These are phyloP conservation scores for Suhomyces faveliae DNA, from an alignment of 805 yeast species.

Conservation along the genomic window DNA sequence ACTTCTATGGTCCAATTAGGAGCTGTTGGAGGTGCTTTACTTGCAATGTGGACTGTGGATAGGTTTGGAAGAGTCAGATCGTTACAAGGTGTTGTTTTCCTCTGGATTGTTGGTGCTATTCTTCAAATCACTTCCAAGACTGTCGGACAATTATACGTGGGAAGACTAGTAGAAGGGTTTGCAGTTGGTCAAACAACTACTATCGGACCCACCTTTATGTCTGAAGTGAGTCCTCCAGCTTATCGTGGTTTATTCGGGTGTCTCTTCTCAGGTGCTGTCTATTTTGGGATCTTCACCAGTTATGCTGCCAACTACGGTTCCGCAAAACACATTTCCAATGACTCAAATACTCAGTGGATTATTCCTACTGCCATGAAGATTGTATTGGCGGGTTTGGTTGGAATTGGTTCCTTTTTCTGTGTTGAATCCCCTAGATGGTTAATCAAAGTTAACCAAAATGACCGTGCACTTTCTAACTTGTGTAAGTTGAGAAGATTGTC, in stretches of 20 bases:
- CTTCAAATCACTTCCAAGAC: slow-evolving; percentile 47
- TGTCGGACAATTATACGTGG: slow-evolving; percentile 54
- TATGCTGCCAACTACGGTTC: slow-evolving; percentile 54
- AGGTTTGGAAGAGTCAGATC: slow-evolving; percentile 51
- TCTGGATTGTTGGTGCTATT: slow-evolving; percentile 39
- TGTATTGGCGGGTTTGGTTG: slow-evolving; percentile 46
- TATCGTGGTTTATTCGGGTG: slow-evolving; percentile 53
- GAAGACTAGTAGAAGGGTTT: slow-evolving; percentile 54
- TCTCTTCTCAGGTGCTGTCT: slow-evolving; percentile 57
- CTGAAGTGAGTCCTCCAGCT: slow-evolving; percentile 53
- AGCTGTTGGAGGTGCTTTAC: slow-evolving; percentile 51
- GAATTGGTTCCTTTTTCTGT: slow-evolving; percentile 43
- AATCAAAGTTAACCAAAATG: slow-evolving; percentile 40
- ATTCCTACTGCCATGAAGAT: slow-evolving; percentile 50
- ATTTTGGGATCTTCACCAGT: slow-evolving; percentile 50
- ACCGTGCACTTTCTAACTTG: slow-evolving; percentile 39
- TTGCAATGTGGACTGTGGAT: slow-evolving; percentile 50
- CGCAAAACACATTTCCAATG: slow-evolving; percentile 41
- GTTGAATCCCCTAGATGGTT: slow-evolving; percentile 55
- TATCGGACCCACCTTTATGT: slow-evolving; percentile 53
- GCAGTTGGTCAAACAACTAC: slow-evolving; percentile 59
- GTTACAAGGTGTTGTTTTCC: slow-evolving; percentile 40
- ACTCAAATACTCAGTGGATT: slow-evolving; percentile 48
- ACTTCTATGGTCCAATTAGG: slow-evolving; percentile 60
- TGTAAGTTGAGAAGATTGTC: slow-evolving; percentile 45